Evolutionary conservation across 768 basidiomycete species (phyloP).

Genomic region (Boletus coccyginus): DNA sequence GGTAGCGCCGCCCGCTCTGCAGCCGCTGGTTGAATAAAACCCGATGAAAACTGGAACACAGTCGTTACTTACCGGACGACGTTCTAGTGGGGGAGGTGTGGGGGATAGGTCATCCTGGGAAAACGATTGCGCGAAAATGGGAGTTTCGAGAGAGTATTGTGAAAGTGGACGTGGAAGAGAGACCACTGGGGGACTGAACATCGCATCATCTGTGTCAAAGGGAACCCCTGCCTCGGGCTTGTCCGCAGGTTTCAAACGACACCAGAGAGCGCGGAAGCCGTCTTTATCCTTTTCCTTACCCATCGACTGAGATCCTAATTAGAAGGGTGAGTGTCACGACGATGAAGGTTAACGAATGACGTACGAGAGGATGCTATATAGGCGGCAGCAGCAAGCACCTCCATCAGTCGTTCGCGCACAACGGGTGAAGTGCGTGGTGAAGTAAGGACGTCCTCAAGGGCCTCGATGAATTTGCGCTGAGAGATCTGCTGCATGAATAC

Average conservation of each 20-base stretch:
- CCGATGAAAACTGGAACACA: not conserved
- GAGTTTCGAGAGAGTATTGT: conserved; percentile 33
- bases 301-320: conserved; percentile 18
- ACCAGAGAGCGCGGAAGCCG: conserved; percentile 74
- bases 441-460: conserved; percentile 68
- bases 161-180: conserved; percentile 29
- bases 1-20: conserved; percentile 15
- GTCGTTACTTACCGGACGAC: conserved; percentile 15
- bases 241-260: conserved; percentile 71
- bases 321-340: not conserved
- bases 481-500: conserved; percentile 68
- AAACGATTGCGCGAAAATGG: conserved; percentile 38
- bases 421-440: conserved; percentile 70
- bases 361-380: conserved; percentile 39
- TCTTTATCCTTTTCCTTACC: conserved; percentile 39
- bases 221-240: conserved; percentile 85
- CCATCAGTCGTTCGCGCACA: conserved; percentile 73
- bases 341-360: not conserved
- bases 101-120: conserved; percentile 25
- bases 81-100: conserved; percentile 28
- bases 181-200: conserved; percentile 67
- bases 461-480: conserved; percentile 75
- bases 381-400: conserved; percentile 80
- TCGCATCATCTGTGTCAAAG: conserved; percentile 73
- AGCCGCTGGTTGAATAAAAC: not conserved